These are phyloP conservation scores for Flammula alnicola DNA, from an alignment of 1,284 basidiomycete species.

Conservation along the genomic window DNA sequence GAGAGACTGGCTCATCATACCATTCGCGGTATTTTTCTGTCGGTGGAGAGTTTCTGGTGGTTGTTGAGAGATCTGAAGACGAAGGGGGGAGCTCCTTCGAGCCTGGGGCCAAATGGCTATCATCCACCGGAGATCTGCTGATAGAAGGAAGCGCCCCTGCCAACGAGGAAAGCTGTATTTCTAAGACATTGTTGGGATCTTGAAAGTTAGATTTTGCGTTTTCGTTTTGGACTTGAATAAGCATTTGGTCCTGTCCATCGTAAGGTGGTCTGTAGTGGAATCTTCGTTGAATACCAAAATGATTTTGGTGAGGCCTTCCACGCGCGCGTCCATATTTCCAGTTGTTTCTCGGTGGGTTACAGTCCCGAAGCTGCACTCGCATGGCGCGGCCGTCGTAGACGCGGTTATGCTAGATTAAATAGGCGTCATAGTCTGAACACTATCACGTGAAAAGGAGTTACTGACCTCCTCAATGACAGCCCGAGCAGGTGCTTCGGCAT, in stretches of 20 bases:
- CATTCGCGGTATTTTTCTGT: conserved; percentile 43
- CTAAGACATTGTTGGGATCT: neutral
- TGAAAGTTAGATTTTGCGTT: neutral
- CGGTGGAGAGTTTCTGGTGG: conserved; percentile 17
- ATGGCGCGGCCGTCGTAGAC: conserved; percentile 68
- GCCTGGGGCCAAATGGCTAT: neutral
- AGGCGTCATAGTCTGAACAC: conserved; percentile 9
- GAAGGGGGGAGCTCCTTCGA: conserved; percentile 4
- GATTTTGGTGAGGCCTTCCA: conserved; percentile 37
- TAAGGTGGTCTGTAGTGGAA: conserved; percentile 21
- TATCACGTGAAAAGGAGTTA: neutral
- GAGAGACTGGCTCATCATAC: conserved; percentile 40
- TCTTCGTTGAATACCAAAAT: conserved; percentile 32
- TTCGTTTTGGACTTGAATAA: conserved; percentile 3
- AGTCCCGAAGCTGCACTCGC: conserved; percentile 70
- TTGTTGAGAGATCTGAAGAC: conserved; percentile 10
- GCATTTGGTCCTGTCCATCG: conserved; percentile 9
- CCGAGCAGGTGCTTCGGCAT: conserved; percentile 58
- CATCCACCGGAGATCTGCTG: neutral
- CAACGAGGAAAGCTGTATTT: conserved; percentile 16
- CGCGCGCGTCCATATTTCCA: conserved; percentile 46
- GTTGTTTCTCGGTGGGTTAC: conserved; percentile 51
- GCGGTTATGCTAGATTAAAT: conserved; percentile 60
- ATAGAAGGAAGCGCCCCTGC: conserved; percentile 7
- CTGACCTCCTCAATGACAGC: conserved; percentile 67